These are phyloP conservation scores for Tetracladium marchalianum DNA, from an alignment of 495 filamentous ascomycete species.

Conservation along the genomic window DNA sequence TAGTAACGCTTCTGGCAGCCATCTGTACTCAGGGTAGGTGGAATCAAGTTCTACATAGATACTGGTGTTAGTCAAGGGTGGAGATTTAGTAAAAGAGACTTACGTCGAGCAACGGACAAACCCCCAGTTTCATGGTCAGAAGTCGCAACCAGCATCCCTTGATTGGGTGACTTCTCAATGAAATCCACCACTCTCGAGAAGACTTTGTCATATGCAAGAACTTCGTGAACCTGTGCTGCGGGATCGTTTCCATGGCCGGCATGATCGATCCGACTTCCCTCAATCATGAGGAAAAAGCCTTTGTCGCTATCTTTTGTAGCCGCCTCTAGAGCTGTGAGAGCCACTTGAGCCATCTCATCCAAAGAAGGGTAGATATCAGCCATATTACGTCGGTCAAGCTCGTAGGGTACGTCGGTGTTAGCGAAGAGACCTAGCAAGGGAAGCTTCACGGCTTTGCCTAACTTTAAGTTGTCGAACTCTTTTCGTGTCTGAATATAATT, in stretches of 20 bases:
- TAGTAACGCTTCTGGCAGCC: conserved; percentile 82
- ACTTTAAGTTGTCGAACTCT: conserved; percentile 67
- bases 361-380: conserved; percentile 77
- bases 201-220: conserved; percentile 81
- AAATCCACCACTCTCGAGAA: conserved; percentile 80
- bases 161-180: conserved; percentile 58
- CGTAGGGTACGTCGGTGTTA: conserved; percentile 73
- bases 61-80: not conserved
- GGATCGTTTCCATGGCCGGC: conserved; percentile 94
- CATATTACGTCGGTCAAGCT: conserved; percentile 75
- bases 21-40: conserved; percentile 68
- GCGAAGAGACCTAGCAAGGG: conserved; percentile 87
- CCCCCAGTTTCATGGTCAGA: conserved; percentile 96
- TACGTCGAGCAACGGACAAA: conserved; percentile 67
- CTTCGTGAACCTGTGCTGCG: conserved; percentile 88
- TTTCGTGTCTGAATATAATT: conserved; percentile 60
- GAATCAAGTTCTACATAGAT: conserved; percentile 44
- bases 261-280: conserved; percentile 92
- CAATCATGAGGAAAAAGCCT: conserved; percentile 98
- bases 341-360: conserved; percentile 83
- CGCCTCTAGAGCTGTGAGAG: conserved; percentile 64
- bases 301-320: conserved; percentile 79
- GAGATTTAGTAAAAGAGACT: conserved; percentile 18
- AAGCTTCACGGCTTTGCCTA: conserved; percentile 62
- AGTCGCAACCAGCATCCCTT: conserved; percentile 75